These are phyloP conservation scores for Quercus engelmannii DNA, from an alignment of 306 rosid genomes.

Conservation along the genomic window DNA sequence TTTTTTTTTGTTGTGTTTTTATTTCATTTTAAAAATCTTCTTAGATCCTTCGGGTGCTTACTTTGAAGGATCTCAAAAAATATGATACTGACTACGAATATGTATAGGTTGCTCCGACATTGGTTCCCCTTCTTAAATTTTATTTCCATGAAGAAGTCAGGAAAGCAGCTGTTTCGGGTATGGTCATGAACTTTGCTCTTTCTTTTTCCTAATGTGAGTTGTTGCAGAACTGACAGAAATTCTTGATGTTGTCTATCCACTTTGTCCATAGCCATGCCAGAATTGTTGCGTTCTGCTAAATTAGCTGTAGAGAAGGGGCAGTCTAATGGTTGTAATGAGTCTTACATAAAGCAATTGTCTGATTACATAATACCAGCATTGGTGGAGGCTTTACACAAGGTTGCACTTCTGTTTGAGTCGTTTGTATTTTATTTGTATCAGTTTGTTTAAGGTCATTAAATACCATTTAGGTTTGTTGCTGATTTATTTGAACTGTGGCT, in stretches of 20 bases:
- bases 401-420: slow-evolving; percentile 17
- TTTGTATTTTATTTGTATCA: background rate
- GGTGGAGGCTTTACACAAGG: slow-evolving; percentile 97
- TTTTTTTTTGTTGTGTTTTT: background rate
- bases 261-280: slow-evolving; percentile 81
- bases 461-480: slow-evolving; percentile 1
- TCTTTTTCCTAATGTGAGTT: slow-evolving; percentile 1
- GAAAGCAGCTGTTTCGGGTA: slow-evolving; percentile 99
- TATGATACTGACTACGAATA: slow-evolving; percentile 23
- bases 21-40: background rate
- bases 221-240: background rate
- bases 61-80: background rate
- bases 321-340: slow-evolving; percentile 79
- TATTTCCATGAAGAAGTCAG: slow-evolving; percentile 99
- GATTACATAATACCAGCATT: slow-evolving; percentile 91
- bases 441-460: background rate
- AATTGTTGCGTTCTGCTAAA: slow-evolving; percentile 83
- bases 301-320: slow-evolving; percentile 86
- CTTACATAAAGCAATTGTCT: slow-evolving; percentile 85
- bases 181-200: background rate
- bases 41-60: slow-evolving; percentile 10
- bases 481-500: background rate
- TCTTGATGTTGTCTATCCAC: slow-evolving; percentile 11
- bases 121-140: slow-evolving; percentile 96
- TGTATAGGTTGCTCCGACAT: slow-evolving; percentile 86